Evolutionary conservation across 768 basidiomycete species (phyloP).

Genomic region (Tulasnella sp.): DNA sequence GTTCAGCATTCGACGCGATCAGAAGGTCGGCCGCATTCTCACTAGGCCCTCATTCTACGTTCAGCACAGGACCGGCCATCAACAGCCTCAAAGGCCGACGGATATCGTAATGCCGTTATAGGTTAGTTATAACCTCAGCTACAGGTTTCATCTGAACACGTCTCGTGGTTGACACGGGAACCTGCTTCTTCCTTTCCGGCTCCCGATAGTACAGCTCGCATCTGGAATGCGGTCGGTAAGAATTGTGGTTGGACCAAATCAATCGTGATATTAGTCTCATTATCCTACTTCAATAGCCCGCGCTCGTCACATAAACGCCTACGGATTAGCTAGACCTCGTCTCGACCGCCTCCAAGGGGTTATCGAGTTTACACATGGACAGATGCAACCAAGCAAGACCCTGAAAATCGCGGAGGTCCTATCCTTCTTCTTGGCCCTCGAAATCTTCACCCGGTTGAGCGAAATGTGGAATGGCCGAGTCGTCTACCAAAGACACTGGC

Average conservation of each 20-base stretch:
- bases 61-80: no score
- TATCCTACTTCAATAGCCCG: neutral
- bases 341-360: conserved; percentile 12
- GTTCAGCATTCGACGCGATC: neutral
- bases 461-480: conserved; percentile 8
- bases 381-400: neutral
- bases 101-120: conserved; percentile 2
- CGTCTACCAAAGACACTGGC: conserved; percentile 10
- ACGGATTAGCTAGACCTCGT: neutral
- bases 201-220: neutral
- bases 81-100: no score
- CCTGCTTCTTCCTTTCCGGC: no score
- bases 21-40: neutral
- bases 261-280: neutral
- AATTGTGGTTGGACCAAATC: neutral
- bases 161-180: no score
- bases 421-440: neutral
- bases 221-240: conserved; percentile 12
- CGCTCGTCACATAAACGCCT: conserved; percentile 12
- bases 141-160: no score
- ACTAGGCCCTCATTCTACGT: no score
- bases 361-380: neutral
- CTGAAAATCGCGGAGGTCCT: neutral
- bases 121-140: neutral
- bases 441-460: neutral